Base-by-base conservation (phyloP, 306 rosid species). In the Glycine soja region DNA sequence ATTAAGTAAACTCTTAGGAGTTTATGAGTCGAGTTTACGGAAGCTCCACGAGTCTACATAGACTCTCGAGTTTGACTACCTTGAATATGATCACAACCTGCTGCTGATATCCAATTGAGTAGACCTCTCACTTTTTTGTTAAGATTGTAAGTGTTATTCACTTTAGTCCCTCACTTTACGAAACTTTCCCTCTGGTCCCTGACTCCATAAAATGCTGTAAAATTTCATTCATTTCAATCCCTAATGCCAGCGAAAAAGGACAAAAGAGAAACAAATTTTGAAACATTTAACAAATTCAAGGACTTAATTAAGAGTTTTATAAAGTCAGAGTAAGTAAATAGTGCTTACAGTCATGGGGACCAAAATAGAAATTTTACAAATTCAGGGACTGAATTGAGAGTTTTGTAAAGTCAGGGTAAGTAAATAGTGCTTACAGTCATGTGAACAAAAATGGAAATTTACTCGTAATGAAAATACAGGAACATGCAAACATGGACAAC, bases 401-500 rank as follows among this genome's bases (percentile, higher is more conserved):
- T 24, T 59, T 59, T 10, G 14, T 10, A 24, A 24, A 59, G 40
- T 10, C n/a, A 32, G n/a, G 8, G 40, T 59, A 57, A 18, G 10
- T 56, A 57, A 16, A 57, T 59, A 59, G 40, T 24, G 14, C 14
- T 59, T 10, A 24, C 36, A 19, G 32, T 59, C 42, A 24, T 10
- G 30, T 6, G 38, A 2, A 59, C 40, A 40, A 59, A 59, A 59
- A 10, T 8, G 9, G 32, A 18, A 11, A 18, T 57, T 58, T 58
- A 58, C 40, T 15, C 4, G 0, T 8, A 47, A 36, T 51, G 45
- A 72, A 36, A 47, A 70, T 7, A 48, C 6, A 34, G 10, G 7
- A 72, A 68, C 74, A 59, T 13, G 64, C n/a, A 78, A 70, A 48
- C 76, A 52, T 56, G 86, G 63, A 77, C 62, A 72, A 74, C 38